These are phyloP conservation scores for Rhodotorula sp. DNA, from an alignment of 1,284 basidiomycete species.

Conservation along the genomic window DNA sequence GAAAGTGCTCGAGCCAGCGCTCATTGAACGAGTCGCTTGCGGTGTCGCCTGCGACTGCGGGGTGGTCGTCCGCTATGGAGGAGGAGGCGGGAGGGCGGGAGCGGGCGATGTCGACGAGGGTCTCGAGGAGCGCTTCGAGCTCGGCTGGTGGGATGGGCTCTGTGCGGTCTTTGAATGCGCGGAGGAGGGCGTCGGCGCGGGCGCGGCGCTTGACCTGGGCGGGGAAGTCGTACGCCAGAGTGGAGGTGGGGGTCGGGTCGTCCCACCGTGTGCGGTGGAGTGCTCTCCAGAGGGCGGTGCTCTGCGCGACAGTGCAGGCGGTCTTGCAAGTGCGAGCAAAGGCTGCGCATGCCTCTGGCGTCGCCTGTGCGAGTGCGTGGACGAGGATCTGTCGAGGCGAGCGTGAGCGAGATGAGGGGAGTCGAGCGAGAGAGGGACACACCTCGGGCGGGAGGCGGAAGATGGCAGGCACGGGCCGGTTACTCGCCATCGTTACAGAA, in stretches of 20 bases:
- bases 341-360: conserved; percentile 10
- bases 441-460: conserved; percentile 1
- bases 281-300: conserved; percentile 12
- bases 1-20: conserved; percentile 9
- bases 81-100: background rate
- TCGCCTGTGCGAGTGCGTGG: conserved; percentile 9
- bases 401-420: background rate
- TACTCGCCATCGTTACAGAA: background rate
- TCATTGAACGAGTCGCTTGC: conserved; percentile 15
- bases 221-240: background rate
- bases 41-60: background rate
- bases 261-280: conserved; percentile 10
- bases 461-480: background rate
- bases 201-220: background rate
- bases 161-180: background rate
- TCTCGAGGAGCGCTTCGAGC: background rate
- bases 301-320: background rate
- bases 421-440: background rate
- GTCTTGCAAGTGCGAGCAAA: conserved; percentile 5
- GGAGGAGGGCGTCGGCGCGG: background rate
- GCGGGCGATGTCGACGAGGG: conserved; percentile 17
- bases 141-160: background rate
- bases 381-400: conserved; percentile 13
- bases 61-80: background rate
- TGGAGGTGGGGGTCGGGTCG: background rate